Evolutionary conservation across 2,329 filamentous ascomycete species (phyloP), one percentile per base, ranked within the genome.

Genomic region (Colletotrichum truncatum): DNA sequence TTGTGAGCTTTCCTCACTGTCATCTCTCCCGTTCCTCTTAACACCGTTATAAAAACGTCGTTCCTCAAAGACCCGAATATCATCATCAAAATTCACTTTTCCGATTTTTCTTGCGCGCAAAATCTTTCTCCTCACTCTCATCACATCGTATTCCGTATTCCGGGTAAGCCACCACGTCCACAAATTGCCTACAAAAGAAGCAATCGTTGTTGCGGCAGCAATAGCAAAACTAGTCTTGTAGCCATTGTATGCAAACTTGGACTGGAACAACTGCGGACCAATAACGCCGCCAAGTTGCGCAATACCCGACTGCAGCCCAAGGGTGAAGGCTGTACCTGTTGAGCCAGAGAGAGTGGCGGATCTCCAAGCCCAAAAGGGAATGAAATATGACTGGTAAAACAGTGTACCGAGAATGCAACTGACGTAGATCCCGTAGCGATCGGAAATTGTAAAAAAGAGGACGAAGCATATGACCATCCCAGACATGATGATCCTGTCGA

Each of bases 291-390:
- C 81, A 1, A 83, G 73, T 69, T 83, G 81, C 0, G 76, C 81
- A 6, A 82, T 73, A 4, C 76, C 78, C 1, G 75, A 77, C 64
- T 82, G 80, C 9, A 83, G 72, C 0, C 77, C 81, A 2, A 82
- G 71, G 0, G 79, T 80, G 58, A 83, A 82, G 0, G 80, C 81
- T 0, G 80, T 79, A 10, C 79, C 81, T 0, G 81, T 83, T 6
- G 76, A 76, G 2, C 81, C 80, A 1, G 71, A 69, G 1, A 82
- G 70, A 9, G 79, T 80, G 3, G 78, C 76, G 4, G 79, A 80
- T 39, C 80, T 74, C 79, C 79, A 82, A 23, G 76, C 76, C 80
- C 80, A 83, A 67, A 82, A 82, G 0, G 81, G 77, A 12, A 83
- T 80, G 62, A 82, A 82, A 59, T 80, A 82, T 4, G 74, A 70